These are phyloP conservation scores for Metschnikowia continentalis DNA, from an alignment of 805 yeast genomes.

Conservation along the genomic window DNA sequence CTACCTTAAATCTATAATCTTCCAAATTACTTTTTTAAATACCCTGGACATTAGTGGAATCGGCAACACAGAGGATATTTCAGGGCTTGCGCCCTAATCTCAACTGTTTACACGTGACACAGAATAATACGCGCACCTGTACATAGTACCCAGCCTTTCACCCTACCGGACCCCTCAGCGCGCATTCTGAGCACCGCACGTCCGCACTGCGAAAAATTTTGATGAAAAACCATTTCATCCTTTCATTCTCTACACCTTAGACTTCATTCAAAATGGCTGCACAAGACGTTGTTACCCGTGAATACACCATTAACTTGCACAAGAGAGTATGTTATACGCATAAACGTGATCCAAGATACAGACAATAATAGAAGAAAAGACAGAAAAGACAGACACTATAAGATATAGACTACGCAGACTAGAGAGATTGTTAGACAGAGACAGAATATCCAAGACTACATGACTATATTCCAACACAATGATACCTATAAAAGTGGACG, in stretches of 20 bases:
- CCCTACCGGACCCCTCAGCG: background rate
- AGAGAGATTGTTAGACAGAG: too few species aligned
- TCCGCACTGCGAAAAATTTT: constrained; percentile 15
- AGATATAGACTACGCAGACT: too few species aligned
- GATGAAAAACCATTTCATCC: constrained; percentile 13
- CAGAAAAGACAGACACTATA: background rate
- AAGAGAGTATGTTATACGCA: constrained; percentile 75
- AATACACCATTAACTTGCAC: constrained; percentile 99
- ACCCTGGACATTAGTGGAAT: too few species aligned
- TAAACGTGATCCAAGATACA: too few species aligned
- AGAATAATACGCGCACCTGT: background rate
- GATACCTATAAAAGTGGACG: too few species aligned
- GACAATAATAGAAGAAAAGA: background rate
- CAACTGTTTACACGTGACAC: background rate
- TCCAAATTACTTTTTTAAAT: too few species aligned
- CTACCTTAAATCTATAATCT: too few species aligned
- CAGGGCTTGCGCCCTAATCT: background rate
- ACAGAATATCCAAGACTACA: too few species aligned
- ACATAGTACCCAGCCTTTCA: background rate
- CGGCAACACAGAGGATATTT: background rate
- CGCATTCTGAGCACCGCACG: constrained; percentile 13
- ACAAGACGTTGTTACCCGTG: constrained; percentile 99
- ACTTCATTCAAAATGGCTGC: constrained; percentile 61
- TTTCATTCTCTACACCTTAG: constrained; percentile 10
- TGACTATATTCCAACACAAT: too few species aligned